Conservation (phyloP, 1,139 yeast genomes). For the Yamadazyma mexicana region DNA sequence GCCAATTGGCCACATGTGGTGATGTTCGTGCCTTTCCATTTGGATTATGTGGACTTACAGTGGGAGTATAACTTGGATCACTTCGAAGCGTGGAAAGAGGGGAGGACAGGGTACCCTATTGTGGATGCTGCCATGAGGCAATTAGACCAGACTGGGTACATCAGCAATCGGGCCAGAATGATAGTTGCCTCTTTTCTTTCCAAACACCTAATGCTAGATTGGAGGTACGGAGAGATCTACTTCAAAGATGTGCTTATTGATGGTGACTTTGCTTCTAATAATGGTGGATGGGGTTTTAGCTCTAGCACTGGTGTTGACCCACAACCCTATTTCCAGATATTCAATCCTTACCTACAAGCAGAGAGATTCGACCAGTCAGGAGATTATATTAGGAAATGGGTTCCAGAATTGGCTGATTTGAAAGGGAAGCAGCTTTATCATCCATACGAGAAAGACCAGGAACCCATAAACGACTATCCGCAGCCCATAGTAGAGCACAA, state of each 20-base stretch:
- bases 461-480: constrained; percentile 37
- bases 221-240: constrained; percentile 56
- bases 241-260: constrained; percentile 51
- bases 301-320: constrained; percentile 54
- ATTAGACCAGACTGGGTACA: constrained; percentile 48
- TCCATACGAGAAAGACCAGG: constrained; percentile 28
- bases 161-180: constrained; percentile 57
- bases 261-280: constrained; percentile 54
- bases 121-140: constrained; percentile 61
- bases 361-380: constrained; percentile 50
- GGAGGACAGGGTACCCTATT: constrained; percentile 55
- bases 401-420: constrained; percentile 44
- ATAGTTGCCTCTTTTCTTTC: constrained; percentile 51
- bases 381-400: constrained; percentile 47
- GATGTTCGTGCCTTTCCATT: constrained; percentile 50
- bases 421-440: constrained; percentile 33
- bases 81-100: constrained; percentile 50
- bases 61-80: constrained; percentile 44
- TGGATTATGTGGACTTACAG: constrained; percentile 34
- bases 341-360: constrained; percentile 54
- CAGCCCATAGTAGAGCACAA: constrained; percentile 42
- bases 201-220: constrained; percentile 54
- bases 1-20: constrained; percentile 51
- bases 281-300: constrained; percentile 60
- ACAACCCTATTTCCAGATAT: constrained; percentile 57